Conservation (phyloP, 2,329 filamentous ascomycete genomes). For the Fusarium solani-melongenae region DNA sequence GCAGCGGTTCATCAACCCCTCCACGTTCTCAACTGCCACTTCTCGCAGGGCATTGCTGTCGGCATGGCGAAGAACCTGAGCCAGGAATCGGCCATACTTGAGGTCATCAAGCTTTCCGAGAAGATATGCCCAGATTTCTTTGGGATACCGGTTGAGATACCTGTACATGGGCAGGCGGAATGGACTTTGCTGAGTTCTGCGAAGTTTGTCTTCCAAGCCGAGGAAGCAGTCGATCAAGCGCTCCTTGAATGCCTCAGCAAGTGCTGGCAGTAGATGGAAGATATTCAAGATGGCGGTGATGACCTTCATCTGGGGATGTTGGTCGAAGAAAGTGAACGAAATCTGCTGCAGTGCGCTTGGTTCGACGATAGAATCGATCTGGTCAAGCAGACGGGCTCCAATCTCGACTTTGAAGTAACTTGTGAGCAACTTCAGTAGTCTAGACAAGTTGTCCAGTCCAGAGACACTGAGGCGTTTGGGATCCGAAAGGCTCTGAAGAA, state of each 20-base stretch:
- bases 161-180: conserved; percentile 92
- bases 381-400: conserved; percentile 89
- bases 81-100: conserved; percentile 89
- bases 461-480: conserved; percentile 89
- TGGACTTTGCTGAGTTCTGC: conserved; percentile 89
- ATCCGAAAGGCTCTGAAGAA: conserved; percentile 96
- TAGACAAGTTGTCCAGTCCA: conserved; percentile 89
- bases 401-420: conserved; percentile 99
- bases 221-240: conserved; percentile 91
- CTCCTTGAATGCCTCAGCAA: conserved; percentile 91
- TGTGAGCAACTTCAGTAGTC: conserved; percentile 88
- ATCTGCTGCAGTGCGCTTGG: conserved; percentile 83
- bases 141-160: conserved; percentile 92
- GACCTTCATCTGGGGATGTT: conserved; percentile 92
- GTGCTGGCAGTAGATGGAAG: conserved; percentile 92
- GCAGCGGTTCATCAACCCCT: conserved; percentile 75
- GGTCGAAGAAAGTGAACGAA: conserved; percentile 94
- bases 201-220: conserved; percentile 84
- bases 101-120: conserved; percentile 83
- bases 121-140: conserved; percentile 86
- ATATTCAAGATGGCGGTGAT: conserved; percentile 96
- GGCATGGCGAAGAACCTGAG: conserved; percentile 82
- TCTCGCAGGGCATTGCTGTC: conserved; percentile 81
- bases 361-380: conserved; percentile 91
- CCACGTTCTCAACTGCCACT: conserved; percentile 77